phyloP scores from a whole-genome alignment of 805 yeast species.

The Saturnispora zaruensis region DNA sequence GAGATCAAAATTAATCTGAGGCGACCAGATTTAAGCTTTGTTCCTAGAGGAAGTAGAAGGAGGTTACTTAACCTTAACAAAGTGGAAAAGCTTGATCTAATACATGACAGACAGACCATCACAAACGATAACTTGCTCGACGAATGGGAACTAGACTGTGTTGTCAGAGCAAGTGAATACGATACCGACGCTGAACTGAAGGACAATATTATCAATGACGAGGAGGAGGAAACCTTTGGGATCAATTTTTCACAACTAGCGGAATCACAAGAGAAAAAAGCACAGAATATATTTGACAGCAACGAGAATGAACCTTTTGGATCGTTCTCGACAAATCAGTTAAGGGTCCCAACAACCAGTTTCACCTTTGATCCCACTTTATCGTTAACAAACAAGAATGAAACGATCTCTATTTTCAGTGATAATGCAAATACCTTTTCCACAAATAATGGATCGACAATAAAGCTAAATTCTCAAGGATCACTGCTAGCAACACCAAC shows the following conservation, averaged over 20 bases:
- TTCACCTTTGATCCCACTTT: conserved; percentile 5
- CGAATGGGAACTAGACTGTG: conserved; percentile 14
- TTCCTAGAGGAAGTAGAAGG: not conserved
- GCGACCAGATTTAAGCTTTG: not conserved
- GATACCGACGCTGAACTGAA: conserved; percentile 13
- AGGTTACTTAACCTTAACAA: conserved; percentile 1
- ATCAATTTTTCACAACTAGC: conserved; percentile 2
- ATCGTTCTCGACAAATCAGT: not conserved
- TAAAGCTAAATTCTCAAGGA: not conserved
- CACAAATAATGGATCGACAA: not conserved
- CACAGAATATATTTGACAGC: not conserved
- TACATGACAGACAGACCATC: conserved; percentile 13
- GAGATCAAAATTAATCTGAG: conserved; percentile 7
- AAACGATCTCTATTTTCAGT: conserved; percentile 4
- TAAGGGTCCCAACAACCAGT: not conserved
- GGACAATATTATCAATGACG: not conserved
- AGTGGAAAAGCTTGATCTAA: not conserved
- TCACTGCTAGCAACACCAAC: not conserved
- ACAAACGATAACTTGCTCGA: conserved; percentile 7
- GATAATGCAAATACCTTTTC: conserved; percentile 2
- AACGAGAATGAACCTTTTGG: not conserved
- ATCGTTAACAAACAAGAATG: not conserved
- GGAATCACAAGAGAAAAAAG: not conserved
- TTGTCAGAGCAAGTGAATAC: conserved; percentile 14
- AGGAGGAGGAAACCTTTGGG: conserved; percentile 24